Conservation (phyloP, 352 stramenopile species). For the Plasmopara muralis region DNA sequence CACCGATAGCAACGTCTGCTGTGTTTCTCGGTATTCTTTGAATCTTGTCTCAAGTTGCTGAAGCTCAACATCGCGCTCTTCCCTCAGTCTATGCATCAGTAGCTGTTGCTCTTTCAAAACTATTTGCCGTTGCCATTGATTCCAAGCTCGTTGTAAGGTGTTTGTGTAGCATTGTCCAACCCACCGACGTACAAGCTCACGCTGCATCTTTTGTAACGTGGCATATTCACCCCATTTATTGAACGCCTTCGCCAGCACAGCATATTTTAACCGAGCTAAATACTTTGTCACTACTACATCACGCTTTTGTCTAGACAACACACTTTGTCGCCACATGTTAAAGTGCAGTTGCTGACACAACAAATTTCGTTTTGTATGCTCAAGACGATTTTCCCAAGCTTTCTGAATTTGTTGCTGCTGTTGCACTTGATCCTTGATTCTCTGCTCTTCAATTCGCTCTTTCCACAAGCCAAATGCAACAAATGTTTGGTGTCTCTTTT, state of each 20-base stretch:
- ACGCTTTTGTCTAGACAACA: slow-evolving; percentile 3
- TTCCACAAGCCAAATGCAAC: slow-evolving; percentile 17
- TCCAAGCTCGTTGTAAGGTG: slow-evolving; percentile 19
- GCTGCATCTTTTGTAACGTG: slow-evolving; percentile 11
- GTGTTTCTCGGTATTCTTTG: slow-evolving; percentile 6
- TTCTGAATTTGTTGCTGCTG: slow-evolving; percentile 20
- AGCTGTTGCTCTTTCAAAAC: slow-evolving; percentile 22
- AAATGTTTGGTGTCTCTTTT: slow-evolving; percentile 12
- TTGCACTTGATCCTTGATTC: slow-evolving; percentile 8
- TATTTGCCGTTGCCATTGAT: slow-evolving; percentile 29
- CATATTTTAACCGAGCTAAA: slow-evolving; percentile 21
- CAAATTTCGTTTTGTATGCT: slow-evolving; percentile 19
- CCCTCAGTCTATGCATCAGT: slow-evolving; percentile 12
- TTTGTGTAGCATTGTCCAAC: slow-evolving; percentile 5
- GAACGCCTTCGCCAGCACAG: slow-evolving; percentile 11
- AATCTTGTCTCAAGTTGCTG: slow-evolving; percentile 15
- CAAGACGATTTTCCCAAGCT: slow-evolving; percentile 20
- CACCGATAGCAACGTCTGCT: slow-evolving; percentile 7
- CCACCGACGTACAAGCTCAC: slow-evolving; percentile 24
- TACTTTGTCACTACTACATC: slow-evolving; percentile 15
- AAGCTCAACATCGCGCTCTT: slow-evolving; percentile 9
- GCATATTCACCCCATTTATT: slow-evolving; percentile 22
- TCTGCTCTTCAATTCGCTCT: slow-evolving; percentile 5
- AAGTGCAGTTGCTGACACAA: slow-evolving; percentile 21
- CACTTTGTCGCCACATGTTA: slow-evolving; percentile 15